Percentiles rank a stretch among this genome's conserved stretches.
Evolutionary conservation across 2,329 filamentous ascomycete genomes (phyloP).

Genomic region (Alternaria incomplexa): DNA sequence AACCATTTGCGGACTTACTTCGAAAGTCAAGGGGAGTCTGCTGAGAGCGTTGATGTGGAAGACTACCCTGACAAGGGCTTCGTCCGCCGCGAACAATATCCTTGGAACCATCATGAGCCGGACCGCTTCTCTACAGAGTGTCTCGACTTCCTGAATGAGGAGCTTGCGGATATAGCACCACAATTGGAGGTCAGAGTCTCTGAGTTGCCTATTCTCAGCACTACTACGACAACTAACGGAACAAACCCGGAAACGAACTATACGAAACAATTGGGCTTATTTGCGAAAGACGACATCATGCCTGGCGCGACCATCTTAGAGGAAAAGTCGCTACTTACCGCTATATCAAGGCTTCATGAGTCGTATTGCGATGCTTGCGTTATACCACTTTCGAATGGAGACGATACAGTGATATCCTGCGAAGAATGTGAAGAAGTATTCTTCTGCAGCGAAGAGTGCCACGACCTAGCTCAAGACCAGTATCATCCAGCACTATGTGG

Average conservation of each 20-base stretch:
- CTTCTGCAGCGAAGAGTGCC: conserved; percentile 66
- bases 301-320: conserved; percentile 78
- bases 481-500: conserved; percentile 68
- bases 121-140: conserved; percentile 61
- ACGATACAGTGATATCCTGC: conserved; percentile 52
- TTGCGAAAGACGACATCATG: conserved; percentile 80
- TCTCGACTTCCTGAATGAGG: conserved; percentile 72
- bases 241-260: conserved; percentile 60
- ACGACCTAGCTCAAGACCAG: conserved; percentile 58
- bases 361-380: conserved; percentile 90
- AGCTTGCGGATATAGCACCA: conserved; percentile 72
- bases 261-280: conserved; percentile 84
- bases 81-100: conserved; percentile 70
- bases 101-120: conserved; percentile 68
- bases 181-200: conserved; percentile 82
- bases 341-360: conserved; percentile 86
- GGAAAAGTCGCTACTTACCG: conserved; percentile 86
- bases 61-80: conserved; percentile 72
- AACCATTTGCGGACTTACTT: conserved; percentile 31
- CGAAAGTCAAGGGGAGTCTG: conserved; percentile 23
- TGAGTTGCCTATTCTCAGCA: conserved; percentile 71
- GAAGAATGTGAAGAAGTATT: conserved; percentile 63
- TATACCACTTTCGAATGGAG: conserved; percentile 65
- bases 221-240: conserved; percentile 31
- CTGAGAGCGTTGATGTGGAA: conserved; percentile 56